phyloP scores from a whole-genome alignment of 768 basidiomycete genomes.

The Hericium rajendrae region DNA sequence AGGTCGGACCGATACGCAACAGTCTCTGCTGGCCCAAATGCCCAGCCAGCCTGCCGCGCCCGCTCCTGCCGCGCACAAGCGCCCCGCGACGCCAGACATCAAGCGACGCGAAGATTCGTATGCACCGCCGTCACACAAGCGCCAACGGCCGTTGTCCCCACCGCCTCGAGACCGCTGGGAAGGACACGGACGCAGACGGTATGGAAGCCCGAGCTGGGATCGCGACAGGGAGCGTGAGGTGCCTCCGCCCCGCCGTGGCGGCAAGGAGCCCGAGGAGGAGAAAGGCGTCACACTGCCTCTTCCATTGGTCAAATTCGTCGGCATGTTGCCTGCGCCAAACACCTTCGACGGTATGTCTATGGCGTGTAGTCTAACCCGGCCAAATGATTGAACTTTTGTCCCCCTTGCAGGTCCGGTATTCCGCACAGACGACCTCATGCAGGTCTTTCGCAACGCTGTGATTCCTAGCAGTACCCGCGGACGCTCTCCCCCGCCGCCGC shows the following conservation, averaged over 20 bases:
- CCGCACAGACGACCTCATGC: constrained; percentile 84
- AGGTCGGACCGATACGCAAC: constrained; percentile 12
- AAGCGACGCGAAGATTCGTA: constrained; percentile 36
- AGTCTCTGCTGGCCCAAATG: constrained; percentile 2
- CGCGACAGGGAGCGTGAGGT: constrained; percentile 35
- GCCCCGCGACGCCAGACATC: constrained; percentile 25
- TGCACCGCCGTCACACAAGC: constrained; percentile 31
- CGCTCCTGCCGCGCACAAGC: constrained; percentile 20
- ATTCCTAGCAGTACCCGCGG: constrained; percentile 52
- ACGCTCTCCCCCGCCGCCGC: constrained; percentile 46
- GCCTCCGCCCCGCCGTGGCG: constrained; percentile 26
- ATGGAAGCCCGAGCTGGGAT: constrained; percentile 35
- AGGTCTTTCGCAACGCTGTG: constrained; percentile 69
- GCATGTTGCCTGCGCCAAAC: constrained; percentile 57
- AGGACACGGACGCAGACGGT: constrained; percentile 28
- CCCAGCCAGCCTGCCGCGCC: constrained; percentile 22
- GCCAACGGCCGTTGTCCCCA: constrained; percentile 38
- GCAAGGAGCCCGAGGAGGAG: constrained; percentile 40
- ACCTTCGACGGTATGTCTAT: constrained; percentile 74
- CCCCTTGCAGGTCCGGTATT: constrained; percentile 91
- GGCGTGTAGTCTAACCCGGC: constrained; percentile 7
- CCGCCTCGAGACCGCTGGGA: constrained; percentile 40
- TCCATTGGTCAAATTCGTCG: constrained; percentile 78
- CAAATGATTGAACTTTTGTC: constrained; percentile 3
- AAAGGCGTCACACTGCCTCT: constrained; percentile 27